Evolutionary conservation across 768 basidiomycete species (phyloP), one percentile per base, ranked within the genome.

Genomic region (Hemileccinum impolitum): DNA sequence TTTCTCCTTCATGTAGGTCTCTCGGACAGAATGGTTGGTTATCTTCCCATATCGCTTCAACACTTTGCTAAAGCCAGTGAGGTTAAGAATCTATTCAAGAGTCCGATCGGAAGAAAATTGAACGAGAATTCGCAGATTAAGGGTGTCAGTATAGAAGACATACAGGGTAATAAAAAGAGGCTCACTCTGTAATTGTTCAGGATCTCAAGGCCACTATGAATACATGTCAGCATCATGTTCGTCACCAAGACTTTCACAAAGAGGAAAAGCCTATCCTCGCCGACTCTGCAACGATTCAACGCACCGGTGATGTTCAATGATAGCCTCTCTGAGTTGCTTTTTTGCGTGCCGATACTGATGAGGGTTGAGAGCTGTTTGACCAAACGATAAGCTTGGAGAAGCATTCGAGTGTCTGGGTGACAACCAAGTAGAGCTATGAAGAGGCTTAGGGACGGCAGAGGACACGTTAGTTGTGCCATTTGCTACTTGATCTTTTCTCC

Each of bases 11-110:
- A 87, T 93, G 62, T 94, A 97, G 34, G 85, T 76, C 21, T 84
- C 75, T 62, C 88, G 81, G 18, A 81, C 84, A 11, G 78, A 75
- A 30, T 89, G 84, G 65, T 76, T 82, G 12, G 91, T 86, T 4
- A 78, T 69, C 63, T 90, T 94, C 60, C 87, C 87, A 53, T 90
- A 93, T 64, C 91, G 92, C 69, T 87, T 92, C 49, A 93, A 63
- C 0, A 84, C 84, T 63, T 93, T 93, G 25, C 88, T 75, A 64
- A 96, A 92, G 1, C 94, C 96, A 1, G 90, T 88, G 11, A 93
- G 67, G 65, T 99, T 98, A 36, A 97, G 68, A 39, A 87, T 81
- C 85, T 91, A 43, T 38, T 12, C 2, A 19, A 34, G 23, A 26
- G 17, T 25, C 3, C 28, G 37, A 39, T 54, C 10, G 23, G 25